These are phyloP conservation scores for Rhizophlyctis rosea DNA, from an alignment of 192 early-diverging fungal species.

Conservation along the genomic window DNA sequence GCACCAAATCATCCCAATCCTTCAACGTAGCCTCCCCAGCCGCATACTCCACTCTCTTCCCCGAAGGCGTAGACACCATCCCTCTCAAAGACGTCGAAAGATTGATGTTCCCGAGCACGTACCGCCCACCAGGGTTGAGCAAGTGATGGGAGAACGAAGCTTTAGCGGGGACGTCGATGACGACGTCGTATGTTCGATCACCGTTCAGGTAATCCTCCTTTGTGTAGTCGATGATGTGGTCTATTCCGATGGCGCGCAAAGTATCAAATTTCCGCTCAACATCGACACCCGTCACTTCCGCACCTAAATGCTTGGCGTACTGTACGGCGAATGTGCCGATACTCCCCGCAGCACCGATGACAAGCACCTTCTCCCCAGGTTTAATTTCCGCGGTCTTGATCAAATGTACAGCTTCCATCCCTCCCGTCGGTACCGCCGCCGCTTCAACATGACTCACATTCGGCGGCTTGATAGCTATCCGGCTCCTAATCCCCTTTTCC, in stretches of 20 bases:
- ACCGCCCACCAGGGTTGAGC: neutral
- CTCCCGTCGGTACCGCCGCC: neutral
- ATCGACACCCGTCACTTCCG: neutral
- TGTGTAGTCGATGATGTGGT: slow-evolving; percentile 1
- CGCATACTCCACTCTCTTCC: no score
- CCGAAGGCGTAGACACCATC: no score
- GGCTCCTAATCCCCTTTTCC: neutral
- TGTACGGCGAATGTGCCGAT: slow-evolving; percentile 2
- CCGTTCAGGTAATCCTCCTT: neutral
- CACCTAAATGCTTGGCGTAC: neutral
- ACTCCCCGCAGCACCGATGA: neutral
- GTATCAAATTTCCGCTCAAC: slow-evolving; percentile 1
- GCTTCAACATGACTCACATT: neutral
- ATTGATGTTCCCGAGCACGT: neutral
- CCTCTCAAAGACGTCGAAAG: no score
- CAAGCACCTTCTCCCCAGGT: neutral
- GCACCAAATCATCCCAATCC: no score
- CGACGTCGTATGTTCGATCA: neutral
- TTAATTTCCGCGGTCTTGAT: slow-evolving; percentile 2
- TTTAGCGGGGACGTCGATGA: neutral
- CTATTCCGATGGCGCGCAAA: neutral
- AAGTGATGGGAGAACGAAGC: neutral
- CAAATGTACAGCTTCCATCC: neutral
- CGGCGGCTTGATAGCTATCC: neutral
- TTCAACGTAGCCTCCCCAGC: no score